phyloP scores from a whole-genome alignment of 2,329 filamentous ascomycete species.

The Talaromyces sp. region DNA sequence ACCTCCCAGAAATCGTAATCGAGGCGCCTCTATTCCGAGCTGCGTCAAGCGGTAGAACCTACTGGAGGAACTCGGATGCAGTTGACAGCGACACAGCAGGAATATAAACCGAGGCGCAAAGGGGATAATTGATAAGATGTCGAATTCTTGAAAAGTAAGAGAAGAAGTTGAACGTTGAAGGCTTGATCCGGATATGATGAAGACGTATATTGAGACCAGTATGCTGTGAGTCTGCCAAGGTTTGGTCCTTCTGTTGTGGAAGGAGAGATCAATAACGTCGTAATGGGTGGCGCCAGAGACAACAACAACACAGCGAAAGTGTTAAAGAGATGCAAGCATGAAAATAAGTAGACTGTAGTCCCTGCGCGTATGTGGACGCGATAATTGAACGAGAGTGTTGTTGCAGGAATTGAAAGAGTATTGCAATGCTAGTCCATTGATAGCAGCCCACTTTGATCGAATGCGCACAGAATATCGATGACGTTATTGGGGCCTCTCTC shows the following conservation, averaged over 20 bases:
- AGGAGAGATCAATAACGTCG: slow-evolving; percentile 3
- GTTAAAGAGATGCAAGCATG: background rate
- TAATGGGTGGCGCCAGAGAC: background rate
- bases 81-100: slow-evolving; percentile 14
- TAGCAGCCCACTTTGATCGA: background rate
- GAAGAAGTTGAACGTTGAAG: slow-evolving; percentile 10
- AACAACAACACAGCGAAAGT: background rate
- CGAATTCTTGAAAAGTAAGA: slow-evolving; percentile 11
- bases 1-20: slow-evolving; percentile 30
- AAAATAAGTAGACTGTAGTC: background rate
- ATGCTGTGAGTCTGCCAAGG: background rate
- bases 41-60: slow-evolving; percentile 23
- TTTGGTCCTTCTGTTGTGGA: background rate
- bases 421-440: background rate
- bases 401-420: background rate
- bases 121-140: slow-evolving; percentile 7
- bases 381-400: slow-evolving; percentile 3
- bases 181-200: slow-evolving; percentile 6
- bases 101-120: slow-evolving; percentile 13
- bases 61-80: slow-evolving; percentile 7
- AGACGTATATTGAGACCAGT: background rate
- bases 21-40: slow-evolving; percentile 25
- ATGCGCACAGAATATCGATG: background rate
- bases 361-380: background rate
- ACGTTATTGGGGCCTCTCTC: background rate